Percentiles rank a stretch among this genome's conserved stretches.
Conservation (phyloP, 768 basidiomycete genomes). For the Tricholoma furcatifolium region DNA sequence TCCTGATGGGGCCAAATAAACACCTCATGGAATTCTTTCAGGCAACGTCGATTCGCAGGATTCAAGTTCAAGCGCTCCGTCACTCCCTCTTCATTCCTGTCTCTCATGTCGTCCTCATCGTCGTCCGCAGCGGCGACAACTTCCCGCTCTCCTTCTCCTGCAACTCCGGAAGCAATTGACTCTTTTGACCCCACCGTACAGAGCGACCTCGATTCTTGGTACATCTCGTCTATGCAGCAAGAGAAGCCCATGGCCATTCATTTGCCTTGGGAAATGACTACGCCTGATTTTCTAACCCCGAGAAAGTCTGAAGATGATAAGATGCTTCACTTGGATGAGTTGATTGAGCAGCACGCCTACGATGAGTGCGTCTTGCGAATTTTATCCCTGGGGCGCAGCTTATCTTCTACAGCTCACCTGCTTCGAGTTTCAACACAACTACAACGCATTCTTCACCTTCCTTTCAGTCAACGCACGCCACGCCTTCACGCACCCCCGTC, state of each 20-base stretch:
- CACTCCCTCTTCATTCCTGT: background rate
- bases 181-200: slow-evolving; percentile 50
- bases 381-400: slow-evolving; percentile 6
- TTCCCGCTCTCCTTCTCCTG: slow-evolving; percentile 73
- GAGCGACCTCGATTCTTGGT: slow-evolving; percentile 57
- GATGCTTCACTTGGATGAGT: slow-evolving; percentile 70
- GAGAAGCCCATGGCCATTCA: slow-evolving; percentile 37
- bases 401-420: slow-evolving; percentile 30
- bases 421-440: slow-evolving; percentile 29
- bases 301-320: slow-evolving; percentile 49
- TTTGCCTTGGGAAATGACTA: slow-evolving; percentile 43
- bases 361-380: slow-evolving; percentile 59
- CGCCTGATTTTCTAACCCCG: slow-evolving; percentile 32
- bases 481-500: slow-evolving; percentile 15
- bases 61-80: background rate
- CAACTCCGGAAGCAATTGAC: slow-evolving; percentile 66
- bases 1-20: slow-evolving; percentile 14
- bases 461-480: slow-evolving; percentile 24
- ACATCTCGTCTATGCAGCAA: slow-evolving; percentile 40
- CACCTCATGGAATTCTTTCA: slow-evolving; percentile 9
- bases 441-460: slow-evolving; percentile 31
- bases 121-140: slow-evolving; percentile 52
- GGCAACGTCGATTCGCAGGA: background rate
- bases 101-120: slow-evolving; percentile 63
- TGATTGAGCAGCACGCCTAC: slow-evolving; percentile 72